Conservation (phyloP, 2,329 filamentous ascomycete genomes). For the Fusarium sp. region DNA sequence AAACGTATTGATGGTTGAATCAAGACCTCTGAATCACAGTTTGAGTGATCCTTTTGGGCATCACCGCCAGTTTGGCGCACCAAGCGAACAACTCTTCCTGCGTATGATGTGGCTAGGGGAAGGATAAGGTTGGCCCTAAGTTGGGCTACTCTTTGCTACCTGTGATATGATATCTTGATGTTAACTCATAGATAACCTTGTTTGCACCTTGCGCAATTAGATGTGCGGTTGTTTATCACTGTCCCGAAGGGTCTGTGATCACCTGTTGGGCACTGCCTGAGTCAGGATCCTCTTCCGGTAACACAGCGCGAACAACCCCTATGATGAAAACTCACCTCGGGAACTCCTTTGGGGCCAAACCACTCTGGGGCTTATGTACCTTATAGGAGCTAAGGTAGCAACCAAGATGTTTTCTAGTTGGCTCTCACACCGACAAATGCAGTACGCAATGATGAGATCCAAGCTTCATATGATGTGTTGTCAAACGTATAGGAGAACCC, state of each 20-base stretch:
- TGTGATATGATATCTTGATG: background rate
- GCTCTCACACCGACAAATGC: background rate
- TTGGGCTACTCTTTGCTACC: background rate
- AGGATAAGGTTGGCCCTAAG: background rate
- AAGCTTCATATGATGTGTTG: slow-evolving; percentile 7
- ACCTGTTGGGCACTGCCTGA: background rate
- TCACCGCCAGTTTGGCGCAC: background rate
- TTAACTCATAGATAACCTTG: slow-evolving; percentile 1
- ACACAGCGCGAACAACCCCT: background rate
- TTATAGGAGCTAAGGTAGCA: background rate
- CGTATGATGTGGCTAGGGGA: background rate
- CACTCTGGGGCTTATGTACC: background rate
- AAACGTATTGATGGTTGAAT: background rate
- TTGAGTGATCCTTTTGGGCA: background rate
- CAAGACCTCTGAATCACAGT: background rate
- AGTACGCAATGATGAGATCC: background rate
- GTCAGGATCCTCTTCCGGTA: background rate
- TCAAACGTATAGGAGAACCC: slow-evolving; percentile 5
- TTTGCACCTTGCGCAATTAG: slow-evolving; percentile 10
- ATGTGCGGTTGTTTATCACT: slow-evolving; percentile 19
- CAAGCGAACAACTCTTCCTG: no score
- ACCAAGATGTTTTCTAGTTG: background rate
- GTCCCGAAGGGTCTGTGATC: slow-evolving; percentile 2
- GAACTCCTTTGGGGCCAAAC: background rate
- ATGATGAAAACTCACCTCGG: background rate